These are phyloP conservation scores for Laetiporus sulphureus DNA, from an alignment of 1,284 basidiomycete genomes.

Conservation along the genomic window DNA sequence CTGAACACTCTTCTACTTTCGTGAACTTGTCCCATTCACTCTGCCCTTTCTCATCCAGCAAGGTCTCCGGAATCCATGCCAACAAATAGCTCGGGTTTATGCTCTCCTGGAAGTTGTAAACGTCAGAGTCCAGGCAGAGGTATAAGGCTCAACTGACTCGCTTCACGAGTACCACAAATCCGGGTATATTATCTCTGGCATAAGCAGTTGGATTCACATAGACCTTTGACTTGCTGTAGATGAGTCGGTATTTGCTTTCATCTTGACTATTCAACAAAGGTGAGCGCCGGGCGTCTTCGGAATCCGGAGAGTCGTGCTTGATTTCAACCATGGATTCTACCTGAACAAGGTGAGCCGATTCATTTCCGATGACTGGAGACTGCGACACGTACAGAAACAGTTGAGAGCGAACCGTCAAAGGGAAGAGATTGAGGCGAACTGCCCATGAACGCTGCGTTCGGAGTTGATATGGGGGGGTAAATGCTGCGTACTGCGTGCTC, in stretches of 20 bases:
- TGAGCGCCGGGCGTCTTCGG: constrained; percentile 19
- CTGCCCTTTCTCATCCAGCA: constrained; percentile 69
- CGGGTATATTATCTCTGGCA: constrained; percentile 87
- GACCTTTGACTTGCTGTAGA: constrained; percentile 89
- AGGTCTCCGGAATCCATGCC: constrained; percentile 80
- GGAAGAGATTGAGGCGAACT: neutral
- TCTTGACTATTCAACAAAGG: constrained; percentile 37
- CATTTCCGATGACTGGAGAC: neutral
- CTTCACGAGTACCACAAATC: constrained; percentile 86
- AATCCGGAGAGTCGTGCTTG: constrained; percentile 34
- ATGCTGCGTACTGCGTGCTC: constrained; percentile 7
- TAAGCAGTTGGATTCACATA: constrained; percentile 93
- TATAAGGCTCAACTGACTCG: constrained; percentile 60
- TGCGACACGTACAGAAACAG: neutral
- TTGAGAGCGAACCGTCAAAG: neutral
- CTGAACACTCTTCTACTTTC: constrained; percentile 65
- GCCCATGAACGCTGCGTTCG: neutral
- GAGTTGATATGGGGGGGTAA: constrained; percentile 9
- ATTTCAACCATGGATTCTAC: constrained; percentile 78
- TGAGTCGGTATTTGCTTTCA: constrained; percentile 55
- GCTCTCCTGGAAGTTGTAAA: constrained; percentile 71
- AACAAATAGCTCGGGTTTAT: constrained; percentile 68
- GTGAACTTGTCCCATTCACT: constrained; percentile 84
- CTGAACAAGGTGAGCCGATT: constrained; percentile 20
- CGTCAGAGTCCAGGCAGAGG: no score